Percentiles rank a stretch among this genome's conserved stretches.
These are phyloP conservation scores for Aquilaria agallochum DNA, from an alignment of 441 rosid species.

Conservation along the genomic window DNA sequence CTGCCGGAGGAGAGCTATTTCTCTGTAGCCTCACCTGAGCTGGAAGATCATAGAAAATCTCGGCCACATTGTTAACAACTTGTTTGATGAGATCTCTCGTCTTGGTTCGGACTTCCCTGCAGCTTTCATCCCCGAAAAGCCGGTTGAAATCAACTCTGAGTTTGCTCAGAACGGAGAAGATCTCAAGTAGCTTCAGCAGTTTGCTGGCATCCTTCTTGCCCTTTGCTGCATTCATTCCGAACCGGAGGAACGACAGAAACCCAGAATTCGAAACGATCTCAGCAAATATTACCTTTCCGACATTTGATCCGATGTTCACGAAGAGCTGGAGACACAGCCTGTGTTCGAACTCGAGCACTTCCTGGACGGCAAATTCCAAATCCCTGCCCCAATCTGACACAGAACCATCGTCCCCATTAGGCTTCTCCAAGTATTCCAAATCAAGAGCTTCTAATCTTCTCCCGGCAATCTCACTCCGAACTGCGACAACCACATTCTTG, in stretches of 20 bases:
- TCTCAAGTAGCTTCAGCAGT: conserved; percentile 57
- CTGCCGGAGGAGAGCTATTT: conserved; percentile 41
- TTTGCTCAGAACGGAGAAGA: conserved; percentile 55
- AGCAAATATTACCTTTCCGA: conserved; percentile 40
- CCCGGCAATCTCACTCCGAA: conserved; percentile 34
- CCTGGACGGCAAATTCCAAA: conserved; percentile 46
- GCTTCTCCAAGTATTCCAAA: conserved; percentile 41
- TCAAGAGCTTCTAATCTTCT: conserved; percentile 34
- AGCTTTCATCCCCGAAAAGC: conserved; percentile 49
- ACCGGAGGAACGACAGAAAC: conserved; percentile 45
- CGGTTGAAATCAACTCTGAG: conserved; percentile 57
- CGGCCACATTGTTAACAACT: conserved; percentile 51
- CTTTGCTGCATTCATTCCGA: conserved; percentile 50
- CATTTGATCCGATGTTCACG: conserved; percentile 21
- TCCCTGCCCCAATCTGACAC: conserved; percentile 55
- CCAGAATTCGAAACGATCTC: conserved; percentile 50
- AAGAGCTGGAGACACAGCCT: conserved; percentile 51
- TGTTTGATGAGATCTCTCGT: conserved; percentile 57
- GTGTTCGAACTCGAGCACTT: conserved; percentile 40
- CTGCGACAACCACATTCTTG: conserved; percentile 26
- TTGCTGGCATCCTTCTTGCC: conserved; percentile 59
- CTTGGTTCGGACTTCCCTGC: conserved; percentile 45
- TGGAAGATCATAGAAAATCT: conserved; percentile 72
- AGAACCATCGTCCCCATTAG: conserved; percentile 35
- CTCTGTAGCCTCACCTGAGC: conserved; percentile 62